phyloP scores from a whole-genome alignment of 2,329 filamentous ascomycete genomes.

The Paracoccidioides lutzii region DNA sequence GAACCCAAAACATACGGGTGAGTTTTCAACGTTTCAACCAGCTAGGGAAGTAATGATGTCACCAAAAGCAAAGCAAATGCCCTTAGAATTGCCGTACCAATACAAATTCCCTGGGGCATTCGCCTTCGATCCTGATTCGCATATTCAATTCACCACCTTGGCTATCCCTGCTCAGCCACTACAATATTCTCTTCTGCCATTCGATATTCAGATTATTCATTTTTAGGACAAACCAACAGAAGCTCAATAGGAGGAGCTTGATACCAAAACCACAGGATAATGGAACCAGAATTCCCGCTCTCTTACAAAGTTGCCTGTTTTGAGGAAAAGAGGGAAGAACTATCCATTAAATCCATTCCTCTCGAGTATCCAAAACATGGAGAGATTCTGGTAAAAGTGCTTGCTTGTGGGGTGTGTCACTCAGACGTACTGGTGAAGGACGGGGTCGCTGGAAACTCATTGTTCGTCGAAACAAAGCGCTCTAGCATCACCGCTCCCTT shows the following conservation, averaged over 20 bases:
- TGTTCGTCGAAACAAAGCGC: slow-evolving; percentile 18
- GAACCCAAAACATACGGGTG: background rate
- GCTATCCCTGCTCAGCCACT: background rate
- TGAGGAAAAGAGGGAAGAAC: slow-evolving; percentile 37
- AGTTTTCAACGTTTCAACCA: background rate
- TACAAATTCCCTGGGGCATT: background rate
- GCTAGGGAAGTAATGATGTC: background rate
- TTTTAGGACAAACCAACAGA: background rate
- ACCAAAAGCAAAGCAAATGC: background rate
- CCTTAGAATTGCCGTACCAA: too few species aligned
- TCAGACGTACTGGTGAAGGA: slow-evolving; percentile 41
- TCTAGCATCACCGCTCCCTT: background rate
- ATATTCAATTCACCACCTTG: background rate
- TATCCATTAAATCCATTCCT: slow-evolving; percentile 47
- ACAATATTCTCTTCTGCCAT: background rate
- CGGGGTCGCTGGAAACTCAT: slow-evolving; percentile 42
- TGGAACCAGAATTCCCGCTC: slow-evolving; percentile 37
- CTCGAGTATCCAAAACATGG: slow-evolving; percentile 44
- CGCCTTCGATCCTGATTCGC: background rate
- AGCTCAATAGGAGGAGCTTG: background rate
- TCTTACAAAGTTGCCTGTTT: slow-evolving; percentile 56
- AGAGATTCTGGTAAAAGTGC: slow-evolving; percentile 56
- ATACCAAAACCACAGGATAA: background rate
- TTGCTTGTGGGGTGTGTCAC: slow-evolving; percentile 61
- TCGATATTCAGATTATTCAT: background rate